phyloP scores from a whole-genome alignment of 805 yeast genomes.

The Metschnikowia peoriensis region DNA sequence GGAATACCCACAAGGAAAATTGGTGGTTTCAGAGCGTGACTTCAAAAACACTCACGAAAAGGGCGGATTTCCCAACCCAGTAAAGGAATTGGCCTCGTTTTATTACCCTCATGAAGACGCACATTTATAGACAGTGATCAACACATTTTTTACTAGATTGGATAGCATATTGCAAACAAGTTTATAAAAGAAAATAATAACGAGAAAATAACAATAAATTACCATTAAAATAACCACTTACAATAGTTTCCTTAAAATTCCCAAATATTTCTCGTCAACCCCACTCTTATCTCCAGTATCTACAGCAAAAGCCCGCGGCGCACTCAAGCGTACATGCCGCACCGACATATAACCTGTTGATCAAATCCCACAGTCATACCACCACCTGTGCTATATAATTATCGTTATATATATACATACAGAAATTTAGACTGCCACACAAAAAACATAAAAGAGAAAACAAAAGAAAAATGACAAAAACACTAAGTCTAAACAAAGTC shows the following conservation, averaged over 20 bases:
- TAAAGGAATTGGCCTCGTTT: conserved; percentile 24
- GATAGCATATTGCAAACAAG: not conserved
- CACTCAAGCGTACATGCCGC: too few relatives aligned
- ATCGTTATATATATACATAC: not conserved
- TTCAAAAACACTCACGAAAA: conserved; percentile 55
- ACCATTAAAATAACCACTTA: too few relatives aligned
- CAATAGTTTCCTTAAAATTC: too few relatives aligned
- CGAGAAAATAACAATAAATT: too few relatives aligned
- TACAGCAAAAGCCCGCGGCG: too few relatives aligned
- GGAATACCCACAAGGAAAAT: conserved; percentile 49
- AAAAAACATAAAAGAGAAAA: not conserved
- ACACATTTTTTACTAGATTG: not conserved
- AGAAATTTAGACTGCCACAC: not conserved
- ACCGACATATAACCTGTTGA: too few relatives aligned
- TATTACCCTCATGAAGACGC: conserved; percentile 23
- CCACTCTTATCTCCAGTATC: too few relatives aligned
- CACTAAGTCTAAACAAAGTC: conserved; percentile 19
- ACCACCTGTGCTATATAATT: too few relatives aligned
- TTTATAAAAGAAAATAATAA: too few relatives aligned
- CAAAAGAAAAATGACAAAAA: conserved; percentile 1
- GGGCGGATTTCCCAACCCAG: conserved; percentile 65
- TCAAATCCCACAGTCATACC: too few relatives aligned
- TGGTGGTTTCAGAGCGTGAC: conserved; percentile 44
- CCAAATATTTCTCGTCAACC: too few relatives aligned
- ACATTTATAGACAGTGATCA: conserved; percentile 14